A percentile compares a stretch with the other conserved stretches of the same genome.
Conservation (phyloP, 1,139 yeast genomes). For the Sugiyamaella neomexicana region DNA sequence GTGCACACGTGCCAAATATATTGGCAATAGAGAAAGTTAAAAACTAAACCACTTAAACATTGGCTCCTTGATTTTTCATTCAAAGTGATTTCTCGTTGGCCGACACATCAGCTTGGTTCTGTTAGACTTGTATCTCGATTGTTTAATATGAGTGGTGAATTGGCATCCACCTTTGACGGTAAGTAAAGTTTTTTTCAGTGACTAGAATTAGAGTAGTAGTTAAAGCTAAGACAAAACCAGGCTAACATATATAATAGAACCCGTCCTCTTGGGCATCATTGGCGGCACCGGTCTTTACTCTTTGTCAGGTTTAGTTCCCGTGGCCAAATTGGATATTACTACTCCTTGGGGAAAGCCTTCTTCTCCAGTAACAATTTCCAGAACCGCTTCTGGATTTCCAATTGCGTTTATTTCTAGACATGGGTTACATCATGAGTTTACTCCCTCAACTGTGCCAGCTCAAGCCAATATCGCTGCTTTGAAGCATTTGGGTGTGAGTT, state of each 20-base stretch:
- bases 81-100: neutral
- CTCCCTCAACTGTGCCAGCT: constrained; percentile 90
- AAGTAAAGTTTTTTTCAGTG: constrained; percentile 4
- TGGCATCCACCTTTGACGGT: constrained; percentile 30
- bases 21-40: neutral
- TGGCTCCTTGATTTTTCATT: neutral
- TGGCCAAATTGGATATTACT: constrained; percentile 72
- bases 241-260: constrained; percentile 42
- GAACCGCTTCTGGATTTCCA: constrained; percentile 71
- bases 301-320: constrained; percentile 76
- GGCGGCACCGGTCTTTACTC: constrained; percentile 99
- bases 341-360: constrained; percentile 99
- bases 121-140: neutral
- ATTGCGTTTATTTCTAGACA: constrained; percentile 96
- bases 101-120: too few relatives aligned
- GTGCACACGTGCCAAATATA: constrained; percentile 15
- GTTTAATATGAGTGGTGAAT: constrained; percentile 10
- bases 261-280: constrained; percentile 80
- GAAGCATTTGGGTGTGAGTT: constrained; percentile 81
- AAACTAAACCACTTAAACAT: neutral
- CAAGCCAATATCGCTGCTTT: constrained; percentile 96
- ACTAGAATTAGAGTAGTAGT: too few relatives aligned
- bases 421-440: constrained; percentile 82
- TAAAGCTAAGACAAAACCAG: too few relatives aligned
- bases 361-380: constrained; percentile 86